Evolutionary conservation across 2,329 filamentous ascomycete species (phyloP), one percentile per base, ranked within the genome.

Genomic region (Cytospora piceicola): DNA sequence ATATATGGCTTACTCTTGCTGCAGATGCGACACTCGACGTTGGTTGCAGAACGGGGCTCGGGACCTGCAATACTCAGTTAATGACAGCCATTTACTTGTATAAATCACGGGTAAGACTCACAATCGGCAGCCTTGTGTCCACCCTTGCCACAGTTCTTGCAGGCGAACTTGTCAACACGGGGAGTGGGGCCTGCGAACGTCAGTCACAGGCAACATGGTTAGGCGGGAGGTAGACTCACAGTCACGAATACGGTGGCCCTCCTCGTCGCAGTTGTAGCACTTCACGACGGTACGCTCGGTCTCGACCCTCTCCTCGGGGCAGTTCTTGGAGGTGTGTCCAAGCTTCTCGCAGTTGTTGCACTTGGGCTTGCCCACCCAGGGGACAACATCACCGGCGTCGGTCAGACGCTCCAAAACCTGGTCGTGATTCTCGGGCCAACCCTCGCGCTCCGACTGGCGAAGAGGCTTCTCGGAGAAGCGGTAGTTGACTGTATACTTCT

Each of bases 211-310:
- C 29, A 63, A 58, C 30, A 61, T 7, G 14, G 22, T 11, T 14
- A 15, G 11, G 12, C 58, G 15, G 6, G n/a, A 49, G 14, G n/a
- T 20, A 11, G 4, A 58, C 84, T 76, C 72, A 87, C 90, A 93
- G 70, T 93, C 89, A 60, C 90, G 87, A 60, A 88, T 77, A 65
- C 89, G 88, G 71, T 92, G 90, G 12, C 89, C 89, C 30, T 81
- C 77, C 49, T 83, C 81, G 4, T 82, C 78, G 69, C 90, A 92
- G 77, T 92, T 89, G 77, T 80, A 84, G 74, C 90, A 93, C 56
- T 80, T 81, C 58, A 90, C 82, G 24, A 78, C 77, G 17, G 76
- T 72, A 51, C 82, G 77, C 2, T 75, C 73, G 29, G 73, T 77
- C 72, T 88, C 86, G 0, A 74, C 67, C 69, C 80, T 82, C 68